phyloP scores from a whole-genome alignment of 805 yeast genomes.

The Teunomyces lycoperdinae region DNA sequence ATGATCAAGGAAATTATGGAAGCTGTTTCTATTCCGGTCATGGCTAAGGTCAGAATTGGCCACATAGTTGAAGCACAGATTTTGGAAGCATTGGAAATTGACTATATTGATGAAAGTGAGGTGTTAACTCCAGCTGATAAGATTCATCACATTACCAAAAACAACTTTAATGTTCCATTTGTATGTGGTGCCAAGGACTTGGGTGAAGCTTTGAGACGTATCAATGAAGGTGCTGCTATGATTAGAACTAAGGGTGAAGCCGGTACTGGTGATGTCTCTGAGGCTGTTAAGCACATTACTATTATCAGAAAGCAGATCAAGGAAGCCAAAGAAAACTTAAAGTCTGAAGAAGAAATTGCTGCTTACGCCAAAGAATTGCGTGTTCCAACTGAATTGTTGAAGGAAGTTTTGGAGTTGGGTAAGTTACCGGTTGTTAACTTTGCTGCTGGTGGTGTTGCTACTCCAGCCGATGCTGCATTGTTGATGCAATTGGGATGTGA shows the following conservation, averaged over 20 bases:
- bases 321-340: slow-evolving; percentile 36
- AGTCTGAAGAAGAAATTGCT: slow-evolving; percentile 44
- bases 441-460: slow-evolving; percentile 87
- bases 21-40: slow-evolving; percentile 68
- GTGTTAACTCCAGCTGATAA: slow-evolving; percentile 83
- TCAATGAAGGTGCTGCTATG: slow-evolving; percentile 85
- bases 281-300: slow-evolving; percentile 74
- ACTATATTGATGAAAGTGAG: slow-evolving; percentile 82
- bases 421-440: slow-evolving; percentile 79
- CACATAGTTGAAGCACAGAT: slow-evolving; percentile 81
- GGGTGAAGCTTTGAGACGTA: slow-evolving; percentile 78
- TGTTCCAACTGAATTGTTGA: slow-evolving; percentile 55
- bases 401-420: slow-evolving; percentile 44
- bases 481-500: slow-evolving; percentile 81
- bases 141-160: slow-evolving; percentile 58
- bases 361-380: slow-evolving; percentile 54
- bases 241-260: slow-evolving; percentile 87
- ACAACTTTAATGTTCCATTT: slow-evolving; percentile 65
- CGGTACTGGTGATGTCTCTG: slow-evolving; percentile 83
- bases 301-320: slow-evolving; percentile 56
- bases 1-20: slow-evolving; percentile 74
- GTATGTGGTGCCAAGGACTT: slow-evolving; percentile 82
- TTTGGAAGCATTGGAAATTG: slow-evolving; percentile 66
- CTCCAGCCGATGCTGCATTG: slow-evolving; percentile 84
- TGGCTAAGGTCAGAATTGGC: slow-evolving; percentile 86